Evolutionary conservation across 345 rosid genomes (phyloP), one percentile per base, ranked within the genome.

Genomic region (Aegle marmelos): DNA sequence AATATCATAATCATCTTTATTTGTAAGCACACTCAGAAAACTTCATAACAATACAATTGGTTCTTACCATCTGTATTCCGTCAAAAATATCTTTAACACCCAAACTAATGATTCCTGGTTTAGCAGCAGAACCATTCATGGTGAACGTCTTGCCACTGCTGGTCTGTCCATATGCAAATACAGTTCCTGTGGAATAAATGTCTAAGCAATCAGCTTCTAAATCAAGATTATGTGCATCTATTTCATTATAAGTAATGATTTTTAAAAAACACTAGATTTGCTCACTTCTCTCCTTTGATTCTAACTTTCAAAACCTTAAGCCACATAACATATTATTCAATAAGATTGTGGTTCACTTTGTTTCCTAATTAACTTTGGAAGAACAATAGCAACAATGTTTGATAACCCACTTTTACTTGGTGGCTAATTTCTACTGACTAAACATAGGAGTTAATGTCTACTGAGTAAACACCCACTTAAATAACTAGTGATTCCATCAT

Each of bases 71-170:
- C 39, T 89, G 77, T 66, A 91, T 89, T 77, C 81, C 79, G 31
- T 89, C 82, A 80, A 94, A 96, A 4, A 90, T 84, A 89, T 94
- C 94, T 78, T 81, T 83, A 22, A 94, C 95, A 1, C 97, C 94
- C 30, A 89, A 90, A 60, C 83, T 92, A 78, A 94, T 94, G 69
- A 96, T 85, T 48, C 97, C 97, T 0, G 91, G 97, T 76, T 96
- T 96, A 21, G 79, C 60, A 10, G 89, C 83, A 7, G 99, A 89
- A 73, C 99, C 99, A 36, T 93, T 96, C 97, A 96, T 96, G 2
- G 99, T 96, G 77, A 91, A 96, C 24, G 99, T 94, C 81, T 96
- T 96, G 27, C 99, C 99, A 81, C 99, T 96, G 86, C 97, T 96
- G 17, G 99, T 96, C 83, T 94, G 99, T 70, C 99, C 99, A 80